Conservation (phyloP, 495 filamentous ascomycete genomes). For the Penicillium dipodomyicola region DNA sequence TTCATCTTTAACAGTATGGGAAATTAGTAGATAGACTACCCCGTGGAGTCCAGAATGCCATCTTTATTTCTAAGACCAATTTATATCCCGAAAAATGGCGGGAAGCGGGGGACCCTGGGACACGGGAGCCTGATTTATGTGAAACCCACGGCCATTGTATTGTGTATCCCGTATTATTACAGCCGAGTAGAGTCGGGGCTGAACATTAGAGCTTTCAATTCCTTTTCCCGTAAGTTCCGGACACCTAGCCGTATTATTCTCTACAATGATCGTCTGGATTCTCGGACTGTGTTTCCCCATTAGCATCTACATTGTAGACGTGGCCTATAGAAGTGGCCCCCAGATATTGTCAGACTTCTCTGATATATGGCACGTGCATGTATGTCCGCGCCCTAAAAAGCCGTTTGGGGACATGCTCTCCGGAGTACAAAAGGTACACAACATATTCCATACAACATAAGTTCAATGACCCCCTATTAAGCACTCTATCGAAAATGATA, state of each 20-base stretch:
- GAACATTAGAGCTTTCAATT: background rate
- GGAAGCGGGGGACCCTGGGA: background rate
- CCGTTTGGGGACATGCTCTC: background rate
- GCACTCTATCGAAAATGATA: background rate
- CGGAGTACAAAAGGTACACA: background rate
- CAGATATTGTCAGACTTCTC: background rate
- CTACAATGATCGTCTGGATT: background rate
- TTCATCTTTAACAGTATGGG: background rate
- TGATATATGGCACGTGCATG: background rate
- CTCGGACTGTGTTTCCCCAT: background rate
- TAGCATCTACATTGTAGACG: background rate
- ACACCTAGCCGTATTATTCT: background rate
- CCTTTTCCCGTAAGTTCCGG: background rate
- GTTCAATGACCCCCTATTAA: background rate
- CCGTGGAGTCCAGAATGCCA: background rate
- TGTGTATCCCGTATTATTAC: background rate
- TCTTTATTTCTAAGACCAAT: background rate
- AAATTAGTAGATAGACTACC: background rate
- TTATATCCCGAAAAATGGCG: conserved; percentile 1
- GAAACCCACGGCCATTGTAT: background rate
- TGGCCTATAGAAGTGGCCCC: background rate
- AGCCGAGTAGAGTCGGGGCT: conserved; percentile 1
- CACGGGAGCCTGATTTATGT: background rate
- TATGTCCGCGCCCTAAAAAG: background rate
- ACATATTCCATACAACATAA: no score